These are phyloP conservation scores for Heterobasidion annosum DNA, from an alignment of 1,284 basidiomycete species.

Conservation along the genomic window DNA sequence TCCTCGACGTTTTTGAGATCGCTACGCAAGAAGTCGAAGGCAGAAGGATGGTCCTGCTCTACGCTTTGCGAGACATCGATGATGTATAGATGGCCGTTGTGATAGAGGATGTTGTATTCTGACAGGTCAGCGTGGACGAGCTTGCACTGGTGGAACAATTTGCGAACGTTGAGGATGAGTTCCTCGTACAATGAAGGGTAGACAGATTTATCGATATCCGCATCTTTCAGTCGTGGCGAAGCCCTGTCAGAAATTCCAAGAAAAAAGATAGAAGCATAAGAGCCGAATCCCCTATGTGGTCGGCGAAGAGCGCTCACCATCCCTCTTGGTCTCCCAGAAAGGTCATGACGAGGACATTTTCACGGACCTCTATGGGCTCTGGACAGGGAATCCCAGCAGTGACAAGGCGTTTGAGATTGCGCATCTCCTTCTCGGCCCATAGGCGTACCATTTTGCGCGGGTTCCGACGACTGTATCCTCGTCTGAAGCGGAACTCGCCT, in stretches of 20 bases:
- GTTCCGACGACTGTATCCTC: slow-evolving; percentile 88
- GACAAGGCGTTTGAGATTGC: slow-evolving; percentile 83
- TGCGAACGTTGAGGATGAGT: slow-evolving; percentile 72
- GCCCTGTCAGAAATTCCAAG: slow-evolving; percentile 43
- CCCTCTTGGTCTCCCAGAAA: slow-evolving; percentile 82
- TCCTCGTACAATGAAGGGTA: slow-evolving; percentile 71
- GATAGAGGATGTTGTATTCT: slow-evolving; percentile 96
- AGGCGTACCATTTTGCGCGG: slow-evolving; percentile 98
- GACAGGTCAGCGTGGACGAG: slow-evolving; percentile 97
- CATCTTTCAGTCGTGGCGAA: slow-evolving; percentile 88
- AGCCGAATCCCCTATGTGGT: neutral
- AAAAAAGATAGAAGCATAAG: neutral
- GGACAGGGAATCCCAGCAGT: slow-evolving; percentile 83
- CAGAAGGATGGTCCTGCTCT: slow-evolving; percentile 95
- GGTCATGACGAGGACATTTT: slow-evolving; percentile 96
- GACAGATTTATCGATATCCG: slow-evolving; percentile 47
- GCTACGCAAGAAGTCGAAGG: slow-evolving; percentile 91
- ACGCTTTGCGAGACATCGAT: slow-evolving; percentile 99
- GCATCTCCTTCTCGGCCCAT: slow-evolving; percentile 99
- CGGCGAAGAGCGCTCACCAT: slow-evolving; percentile 44
- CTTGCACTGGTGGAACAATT: slow-evolving; percentile 85
- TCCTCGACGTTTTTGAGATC: slow-evolving; percentile 93
- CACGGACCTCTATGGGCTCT: slow-evolving; percentile 85
- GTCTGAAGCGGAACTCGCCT: slow-evolving; percentile 87
- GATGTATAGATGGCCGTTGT: slow-evolving; percentile 78